These are phyloP conservation scores for Ustilaginoidea virens DNA, from an alignment of 2,329 filamentous ascomycete species.

Conservation along the genomic window DNA sequence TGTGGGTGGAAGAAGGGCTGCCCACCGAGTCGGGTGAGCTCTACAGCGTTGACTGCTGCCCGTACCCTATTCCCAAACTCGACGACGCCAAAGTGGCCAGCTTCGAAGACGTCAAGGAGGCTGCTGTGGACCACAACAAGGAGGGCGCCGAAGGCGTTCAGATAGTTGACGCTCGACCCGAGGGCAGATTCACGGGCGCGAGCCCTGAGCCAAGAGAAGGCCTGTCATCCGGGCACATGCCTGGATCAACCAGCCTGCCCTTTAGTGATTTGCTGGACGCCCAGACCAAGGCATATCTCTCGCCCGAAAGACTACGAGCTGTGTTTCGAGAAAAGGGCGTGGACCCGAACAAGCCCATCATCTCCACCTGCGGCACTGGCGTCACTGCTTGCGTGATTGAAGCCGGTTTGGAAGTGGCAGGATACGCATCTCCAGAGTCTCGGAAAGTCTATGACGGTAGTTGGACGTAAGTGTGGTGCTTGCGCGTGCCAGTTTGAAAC, in stretches of 20 bases:
- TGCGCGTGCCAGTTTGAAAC: background rate
- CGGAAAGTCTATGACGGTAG: constrained; percentile 86
- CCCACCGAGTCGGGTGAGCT: constrained; percentile 70
- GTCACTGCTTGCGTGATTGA: constrained; percentile 89
- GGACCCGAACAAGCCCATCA: constrained; percentile 64
- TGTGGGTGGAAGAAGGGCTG: constrained; percentile 77
- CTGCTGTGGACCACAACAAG: constrained; percentile 63
- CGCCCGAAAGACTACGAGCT: constrained; percentile 53
- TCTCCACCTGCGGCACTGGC: constrained; percentile 82
- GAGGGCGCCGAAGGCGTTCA: constrained; percentile 73
- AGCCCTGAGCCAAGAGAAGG: constrained; percentile 78
- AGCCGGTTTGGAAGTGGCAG: constrained; percentile 66
- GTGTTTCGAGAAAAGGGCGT: constrained; percentile 71
- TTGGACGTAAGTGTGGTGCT: constrained; percentile 66
- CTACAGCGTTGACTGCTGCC: constrained; percentile 48
- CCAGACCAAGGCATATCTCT: constrained; percentile 63
- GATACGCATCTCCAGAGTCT: constrained; percentile 49
- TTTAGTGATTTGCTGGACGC: constrained; percentile 69
- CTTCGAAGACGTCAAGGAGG: constrained; percentile 70
- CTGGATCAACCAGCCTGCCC: constrained; percentile 70
- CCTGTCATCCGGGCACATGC: constrained; percentile 81
- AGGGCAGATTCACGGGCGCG: constrained; percentile 65
- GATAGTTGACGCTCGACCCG: constrained; percentile 73
- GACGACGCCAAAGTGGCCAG: constrained; percentile 51
- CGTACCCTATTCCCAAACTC: constrained; percentile 48